These are phyloP conservation scores for Backusella tuberculispora DNA, from an alignment of 192 early-diverging fungal species.

Conservation along the genomic window DNA sequence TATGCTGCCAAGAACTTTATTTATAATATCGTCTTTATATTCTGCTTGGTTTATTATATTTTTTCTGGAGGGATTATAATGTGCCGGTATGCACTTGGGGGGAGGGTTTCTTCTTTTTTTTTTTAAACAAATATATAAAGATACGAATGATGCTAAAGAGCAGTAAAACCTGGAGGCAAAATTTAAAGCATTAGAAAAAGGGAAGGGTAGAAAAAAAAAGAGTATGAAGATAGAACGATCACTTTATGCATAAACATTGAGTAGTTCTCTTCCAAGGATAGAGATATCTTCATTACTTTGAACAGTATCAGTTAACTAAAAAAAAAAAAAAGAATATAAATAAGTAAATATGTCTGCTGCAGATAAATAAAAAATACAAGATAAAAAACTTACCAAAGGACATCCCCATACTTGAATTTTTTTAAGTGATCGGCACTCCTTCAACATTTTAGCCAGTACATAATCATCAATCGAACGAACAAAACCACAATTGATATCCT, in stretches of 20 bases:
- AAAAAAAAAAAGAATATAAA: background rate
- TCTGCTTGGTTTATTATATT: too few species aligned
- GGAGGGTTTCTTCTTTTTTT: too few species aligned
- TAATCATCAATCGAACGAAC: constrained; percentile 76
- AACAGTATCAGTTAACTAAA: constrained; percentile 13
- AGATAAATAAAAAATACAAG: background rate
- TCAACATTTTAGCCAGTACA: constrained; percentile 63
- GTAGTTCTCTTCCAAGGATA: constrained; percentile 1
- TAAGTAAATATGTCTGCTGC: background rate
- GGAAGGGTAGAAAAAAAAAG: too few species aligned
- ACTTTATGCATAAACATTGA: background rate
- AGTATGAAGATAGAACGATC: too few species aligned
- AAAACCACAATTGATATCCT: constrained; percentile 73
- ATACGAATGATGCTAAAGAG: too few species aligned
- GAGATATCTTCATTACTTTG: background rate
- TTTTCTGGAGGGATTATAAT: too few species aligned
- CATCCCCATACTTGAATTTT: constrained; percentile 77
- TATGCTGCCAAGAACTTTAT: too few species aligned
- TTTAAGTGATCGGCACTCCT: constrained; percentile 49
- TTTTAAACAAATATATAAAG: too few species aligned
- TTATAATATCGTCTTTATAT: too few species aligned
- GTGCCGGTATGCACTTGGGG: too few species aligned
- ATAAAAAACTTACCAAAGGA: constrained; percentile 49
- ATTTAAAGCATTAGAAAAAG: too few species aligned
- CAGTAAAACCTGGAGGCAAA: too few species aligned